These are phyloP conservation scores for Pyrenula massariospora DNA, from an alignment of 495 filamentous ascomycete species.

Conservation along the genomic window DNA sequence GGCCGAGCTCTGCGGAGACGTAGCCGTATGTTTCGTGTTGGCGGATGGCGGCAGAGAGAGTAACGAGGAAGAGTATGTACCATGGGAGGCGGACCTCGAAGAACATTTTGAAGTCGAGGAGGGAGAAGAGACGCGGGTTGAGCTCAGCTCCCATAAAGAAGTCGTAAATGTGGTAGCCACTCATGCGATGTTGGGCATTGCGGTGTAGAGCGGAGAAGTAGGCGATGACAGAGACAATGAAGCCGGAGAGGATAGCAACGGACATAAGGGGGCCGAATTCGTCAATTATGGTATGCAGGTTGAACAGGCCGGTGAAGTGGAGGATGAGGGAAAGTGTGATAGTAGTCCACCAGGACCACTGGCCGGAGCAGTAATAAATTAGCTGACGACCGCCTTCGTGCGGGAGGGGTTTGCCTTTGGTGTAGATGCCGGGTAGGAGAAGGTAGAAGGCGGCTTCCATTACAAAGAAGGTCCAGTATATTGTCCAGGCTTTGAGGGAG, in stretches of 20 bases:
- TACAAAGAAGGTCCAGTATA: conserved; percentile 88
- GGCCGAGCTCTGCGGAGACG: conserved; percentile 77
- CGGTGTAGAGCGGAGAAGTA: conserved; percentile 74
- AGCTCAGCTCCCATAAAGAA: conserved; percentile 99
- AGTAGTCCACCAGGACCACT: conserved; percentile 78
- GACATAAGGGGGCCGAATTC: conserved; percentile 86
- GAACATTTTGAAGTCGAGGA: conserved; percentile 99
- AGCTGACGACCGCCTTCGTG: conserved; percentile 75
- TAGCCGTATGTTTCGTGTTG: conserved; percentile 89
- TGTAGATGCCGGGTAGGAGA: conserved; percentile 69
- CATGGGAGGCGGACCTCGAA: conserved; percentile 95
- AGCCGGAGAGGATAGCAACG: conserved; percentile 85
- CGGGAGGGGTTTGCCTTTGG: conserved; percentile 74
- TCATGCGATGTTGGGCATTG: conserved; percentile 84
- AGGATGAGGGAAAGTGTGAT: conserved; percentile 53
- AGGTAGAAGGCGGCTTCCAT: conserved; percentile 75
- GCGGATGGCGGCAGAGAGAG: conserved; percentile 63
- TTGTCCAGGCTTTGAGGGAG: conserved; percentile 64
- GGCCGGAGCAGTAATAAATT: conserved; percentile 84
- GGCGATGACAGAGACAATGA: conserved; percentile 63
- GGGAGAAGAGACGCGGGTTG: conserved; percentile 87
- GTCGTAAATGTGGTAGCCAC: conserved; percentile 82
- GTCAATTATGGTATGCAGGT: conserved; percentile 86
- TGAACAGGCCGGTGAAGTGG: conserved; percentile 76
- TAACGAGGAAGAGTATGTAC: conserved; percentile 82